phyloP scores from a whole-genome alignment of 768 basidiomycete genomes.

The Russula ochroleuca region DNA sequence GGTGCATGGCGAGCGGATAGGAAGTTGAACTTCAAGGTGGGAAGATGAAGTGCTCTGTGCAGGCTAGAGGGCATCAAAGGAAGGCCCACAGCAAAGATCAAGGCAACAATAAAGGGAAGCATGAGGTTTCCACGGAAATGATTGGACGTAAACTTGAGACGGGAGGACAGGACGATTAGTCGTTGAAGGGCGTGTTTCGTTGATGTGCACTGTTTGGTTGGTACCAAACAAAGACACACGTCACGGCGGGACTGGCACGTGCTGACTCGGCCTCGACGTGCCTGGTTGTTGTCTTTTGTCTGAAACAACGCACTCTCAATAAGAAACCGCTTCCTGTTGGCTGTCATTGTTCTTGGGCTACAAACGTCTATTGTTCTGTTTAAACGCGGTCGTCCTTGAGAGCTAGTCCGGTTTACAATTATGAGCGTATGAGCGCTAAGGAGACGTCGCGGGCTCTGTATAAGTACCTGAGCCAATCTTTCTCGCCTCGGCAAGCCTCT shows the following conservation, averaged over 20 bases:
- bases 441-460: neutral
- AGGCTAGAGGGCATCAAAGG: slow-evolving; percentile 21
- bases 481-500: neutral
- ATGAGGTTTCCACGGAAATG: neutral
- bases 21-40: slow-evolving; percentile 13
- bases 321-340: neutral
- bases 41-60: slow-evolving; percentile 14
- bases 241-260: neutral
- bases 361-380: slow-evolving; percentile 12
- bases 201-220: slow-evolving; percentile 3
- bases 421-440: neutral
- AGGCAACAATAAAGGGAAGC: slow-evolving; percentile 21
- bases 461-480: slow-evolving; percentile 14
- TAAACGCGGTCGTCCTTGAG: neutral
- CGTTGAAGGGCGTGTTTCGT: neutral
- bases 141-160: too few species aligned
- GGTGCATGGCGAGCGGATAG: slow-evolving; percentile 8
- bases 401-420: neutral
- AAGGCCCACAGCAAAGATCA: slow-evolving; percentile 18
- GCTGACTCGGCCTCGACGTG: too few species aligned
- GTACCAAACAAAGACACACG: slow-evolving; percentile 18
- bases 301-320: neutral
- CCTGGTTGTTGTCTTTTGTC: neutral
- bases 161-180: neutral
- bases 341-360: slow-evolving; percentile 9